Conservation (phyloP, 2,329 filamentous ascomycete genomes). For the Hypoxylon sp. region DNA sequence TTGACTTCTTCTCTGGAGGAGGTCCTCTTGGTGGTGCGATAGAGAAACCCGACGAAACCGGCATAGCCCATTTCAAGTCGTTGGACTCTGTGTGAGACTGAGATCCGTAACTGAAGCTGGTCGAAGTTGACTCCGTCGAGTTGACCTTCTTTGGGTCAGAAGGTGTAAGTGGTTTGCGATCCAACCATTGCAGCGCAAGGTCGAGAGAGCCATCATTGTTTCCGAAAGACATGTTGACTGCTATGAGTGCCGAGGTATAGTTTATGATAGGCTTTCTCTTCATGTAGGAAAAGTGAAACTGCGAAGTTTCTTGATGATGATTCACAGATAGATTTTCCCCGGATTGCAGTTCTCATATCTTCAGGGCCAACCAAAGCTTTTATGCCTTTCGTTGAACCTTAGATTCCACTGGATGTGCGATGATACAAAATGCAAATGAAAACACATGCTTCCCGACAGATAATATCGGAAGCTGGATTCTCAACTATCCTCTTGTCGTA, state of each 20-base stretch:
- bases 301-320: neutral
- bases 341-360: neutral
- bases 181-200: slow-evolving; percentile 9
- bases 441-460: neutral
- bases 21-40: slow-evolving; percentile 1
- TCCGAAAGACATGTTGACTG: slow-evolving; percentile 10
- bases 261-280: neutral
- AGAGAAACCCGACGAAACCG: slow-evolving; percentile 1
- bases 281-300: neutral
- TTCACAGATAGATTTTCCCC: neutral
- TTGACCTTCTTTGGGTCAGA: neutral
- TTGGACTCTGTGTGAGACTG: neutral
- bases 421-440: neutral
- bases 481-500: neutral
- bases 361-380: too few relatives aligned
- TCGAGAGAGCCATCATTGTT: neutral
- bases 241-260: neutral
- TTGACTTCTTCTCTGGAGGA: neutral
- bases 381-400: neutral
- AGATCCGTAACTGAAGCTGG: neutral
- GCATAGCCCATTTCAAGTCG: neutral
- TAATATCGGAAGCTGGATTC: neutral
- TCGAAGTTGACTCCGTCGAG: slow-evolving; percentile 1
- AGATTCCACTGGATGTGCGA: neutral
- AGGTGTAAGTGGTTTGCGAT: slow-evolving; percentile 5